Evolutionary conservation across 2,329 filamentous ascomycete species (phyloP).

Genomic region (Colletotrichum chrysophilum): DNA sequence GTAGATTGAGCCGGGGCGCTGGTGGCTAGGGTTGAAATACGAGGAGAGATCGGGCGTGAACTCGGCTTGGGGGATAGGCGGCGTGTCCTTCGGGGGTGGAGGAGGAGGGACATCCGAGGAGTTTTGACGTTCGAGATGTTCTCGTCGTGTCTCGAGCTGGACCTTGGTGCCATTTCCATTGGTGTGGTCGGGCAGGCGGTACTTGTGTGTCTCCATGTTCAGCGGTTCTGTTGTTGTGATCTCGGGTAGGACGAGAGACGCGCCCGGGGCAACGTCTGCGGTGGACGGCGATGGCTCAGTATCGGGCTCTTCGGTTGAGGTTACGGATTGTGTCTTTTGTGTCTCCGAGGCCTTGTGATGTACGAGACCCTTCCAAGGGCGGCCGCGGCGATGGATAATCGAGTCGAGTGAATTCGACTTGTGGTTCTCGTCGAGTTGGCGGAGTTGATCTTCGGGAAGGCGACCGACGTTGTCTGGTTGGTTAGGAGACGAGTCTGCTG

Average conservation of each 20-base stretch:
- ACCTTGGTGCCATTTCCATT: constrained; percentile 72
- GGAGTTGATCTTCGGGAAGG: constrained; percentile 73
- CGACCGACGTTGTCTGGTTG: constrained; percentile 63
- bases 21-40: constrained; percentile 72
- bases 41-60: constrained; percentile 57
- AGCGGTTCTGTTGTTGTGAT: constrained; percentile 55
- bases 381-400: constrained; percentile 69
- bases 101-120: constrained; percentile 41
- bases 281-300: not conserved
- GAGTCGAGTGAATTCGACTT: constrained; percentile 56
- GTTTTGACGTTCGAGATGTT: constrained; percentile 60
- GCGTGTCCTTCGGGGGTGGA: constrained; percentile 57
- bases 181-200: constrained; percentile 72
- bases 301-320: not conserved
- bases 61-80: constrained; percentile 38
- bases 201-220: constrained; percentile 77
- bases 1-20: constrained; percentile 85
- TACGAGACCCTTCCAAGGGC: constrained; percentile 73
- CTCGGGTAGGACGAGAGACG: constrained; percentile 47
- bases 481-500: constrained; percentile 27
- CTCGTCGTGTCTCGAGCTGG: constrained; percentile 60
- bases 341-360: constrained; percentile 48
- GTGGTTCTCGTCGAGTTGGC: constrained; percentile 72
- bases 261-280: constrained; percentile 31
- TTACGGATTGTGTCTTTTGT: not conserved